Evolutionary conservation across 805 yeast species (phyloP).

Genomic region (Candida namnaoensis): DNA sequence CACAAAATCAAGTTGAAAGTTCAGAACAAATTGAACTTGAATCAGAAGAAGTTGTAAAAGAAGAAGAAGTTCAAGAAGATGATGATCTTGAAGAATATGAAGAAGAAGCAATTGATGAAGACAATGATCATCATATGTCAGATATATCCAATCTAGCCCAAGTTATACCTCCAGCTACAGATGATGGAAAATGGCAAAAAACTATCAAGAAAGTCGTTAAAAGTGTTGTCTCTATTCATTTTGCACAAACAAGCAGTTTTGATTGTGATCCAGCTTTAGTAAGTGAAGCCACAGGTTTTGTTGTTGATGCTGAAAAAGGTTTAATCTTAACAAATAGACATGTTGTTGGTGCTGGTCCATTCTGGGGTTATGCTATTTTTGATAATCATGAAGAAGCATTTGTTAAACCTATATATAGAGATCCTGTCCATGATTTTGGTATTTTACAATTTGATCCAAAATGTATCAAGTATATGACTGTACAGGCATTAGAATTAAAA

Average conservation of each 20-base stretch:
- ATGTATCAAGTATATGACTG: conserved; percentile 62
- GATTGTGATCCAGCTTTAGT: conserved; percentile 78
- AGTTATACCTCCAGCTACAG: not conserved
- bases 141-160: not conserved
- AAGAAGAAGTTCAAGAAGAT: not conserved
- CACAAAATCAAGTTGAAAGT: not conserved
- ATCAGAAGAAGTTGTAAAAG: no score
- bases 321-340: conserved; percentile 87
- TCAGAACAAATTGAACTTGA: no score
- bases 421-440: conserved; percentile 94
- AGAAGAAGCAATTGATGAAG: conserved; percentile 1
- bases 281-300: conserved; percentile 93
- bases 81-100: not conserved
- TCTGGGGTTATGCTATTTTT: conserved; percentile 83
- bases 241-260: conserved; percentile 77
- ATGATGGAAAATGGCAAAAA: conserved; percentile 55
- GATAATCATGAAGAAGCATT: conserved; percentile 93
- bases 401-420: conserved; percentile 80
- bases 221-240: conserved; percentile 83
- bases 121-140: not conserved
- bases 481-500: conserved; percentile 54
- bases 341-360: conserved; percentile 94
- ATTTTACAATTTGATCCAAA: conserved; percentile 71
- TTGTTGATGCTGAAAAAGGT: conserved; percentile 77
- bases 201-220: conserved; percentile 78